Evolutionary conservation across 2,329 filamentous ascomycete species (phyloP), one percentile per base, ranked within the genome.

Genomic region (Penicillium corylophilum): DNA sequence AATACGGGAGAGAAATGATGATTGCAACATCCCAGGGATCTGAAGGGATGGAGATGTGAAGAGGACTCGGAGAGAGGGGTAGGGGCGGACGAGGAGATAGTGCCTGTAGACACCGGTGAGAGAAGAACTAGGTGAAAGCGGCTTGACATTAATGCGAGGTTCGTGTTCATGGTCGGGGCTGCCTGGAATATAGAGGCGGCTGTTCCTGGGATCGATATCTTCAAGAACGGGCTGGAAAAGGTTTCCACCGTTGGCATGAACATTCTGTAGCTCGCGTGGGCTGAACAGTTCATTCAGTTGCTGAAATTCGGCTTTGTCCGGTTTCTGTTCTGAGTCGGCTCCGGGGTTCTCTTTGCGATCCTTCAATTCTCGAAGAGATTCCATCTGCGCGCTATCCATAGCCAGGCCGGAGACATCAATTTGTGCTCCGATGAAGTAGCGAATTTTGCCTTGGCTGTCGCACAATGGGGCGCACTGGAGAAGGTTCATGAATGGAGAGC

Each of bases 401-500:
- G 83, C 82, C 0, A 90, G 76, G 3, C 85, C 84, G 1, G 83
- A 87, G 12, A 90, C 78, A 56, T 90, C 87, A 23, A 89, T 81
- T 64, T 90, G 86, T 0, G 86, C 86, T 35, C 87, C 87, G 48
- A 90, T 82, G 63, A 83, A 84, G 64, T 90, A 90, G 16, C 86
- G 79, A 1, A 88, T 77, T 0, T 77, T 76, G 2, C 87, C 87
- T 10, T 82, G 79, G 33, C 81, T 86, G 62, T 90, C 87, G 56
- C 84, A 81, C 0, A 90, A 72, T 0, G 87, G 87, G 1, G 87
- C 84, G 15, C 82, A 80, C 83, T 89, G 88, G 18, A 90, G 75
- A 2, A 90, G 76, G 56, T 90, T 90, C 79, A 90, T 85, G 64
- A 90, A 90, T 0, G 86, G 86, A 1, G 85, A 87, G 0, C 87